These are phyloP conservation scores for Penicillium waksmanii DNA, from an alignment of 495 filamentous ascomycete species.

Conservation along the genomic window DNA sequence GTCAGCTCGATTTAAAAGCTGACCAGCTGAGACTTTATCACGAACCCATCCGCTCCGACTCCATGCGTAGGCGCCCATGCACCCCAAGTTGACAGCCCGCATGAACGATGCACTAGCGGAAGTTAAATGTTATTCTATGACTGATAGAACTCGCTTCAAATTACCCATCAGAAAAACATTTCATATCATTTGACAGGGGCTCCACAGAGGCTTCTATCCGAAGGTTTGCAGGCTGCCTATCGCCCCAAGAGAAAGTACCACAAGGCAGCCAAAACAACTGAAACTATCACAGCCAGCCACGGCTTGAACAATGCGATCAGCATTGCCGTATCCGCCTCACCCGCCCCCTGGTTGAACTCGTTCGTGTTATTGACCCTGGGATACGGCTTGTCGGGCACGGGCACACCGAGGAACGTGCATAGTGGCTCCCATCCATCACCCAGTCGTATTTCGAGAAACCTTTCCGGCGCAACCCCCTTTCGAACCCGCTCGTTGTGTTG, in stretches of 20 bases:
- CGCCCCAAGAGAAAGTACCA: neutral
- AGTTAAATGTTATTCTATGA: neutral
- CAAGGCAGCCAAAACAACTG: neutral
- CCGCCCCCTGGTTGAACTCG: constrained; percentile 23
- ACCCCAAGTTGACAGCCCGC: neutral
- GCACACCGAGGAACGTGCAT: constrained; percentile 33
- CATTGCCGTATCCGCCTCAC: neutral
- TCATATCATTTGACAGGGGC: neutral
- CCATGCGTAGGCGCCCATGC: neutral
- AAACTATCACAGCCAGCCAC: constrained; percentile 8
- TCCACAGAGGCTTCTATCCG: neutral
- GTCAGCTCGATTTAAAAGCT: neutral
- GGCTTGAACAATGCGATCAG: neutral
- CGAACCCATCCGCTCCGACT: neutral
- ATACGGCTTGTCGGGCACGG: constrained; percentile 29
- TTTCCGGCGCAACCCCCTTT: neutral
- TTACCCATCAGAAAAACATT: neutral
- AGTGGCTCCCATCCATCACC: constrained; percentile 36
- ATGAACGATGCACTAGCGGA: neutral
- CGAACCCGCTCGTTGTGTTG: constrained; percentile 9
- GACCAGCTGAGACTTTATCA: neutral
- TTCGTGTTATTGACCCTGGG: constrained; percentile 30
- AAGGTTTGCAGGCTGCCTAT: neutral
- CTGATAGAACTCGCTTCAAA: neutral
- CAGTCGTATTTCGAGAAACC: constrained; percentile 26